Evolutionary conservation across 176 grass and related monocot species (phyloP).

Genomic region (Olyra latifolia): DNA sequence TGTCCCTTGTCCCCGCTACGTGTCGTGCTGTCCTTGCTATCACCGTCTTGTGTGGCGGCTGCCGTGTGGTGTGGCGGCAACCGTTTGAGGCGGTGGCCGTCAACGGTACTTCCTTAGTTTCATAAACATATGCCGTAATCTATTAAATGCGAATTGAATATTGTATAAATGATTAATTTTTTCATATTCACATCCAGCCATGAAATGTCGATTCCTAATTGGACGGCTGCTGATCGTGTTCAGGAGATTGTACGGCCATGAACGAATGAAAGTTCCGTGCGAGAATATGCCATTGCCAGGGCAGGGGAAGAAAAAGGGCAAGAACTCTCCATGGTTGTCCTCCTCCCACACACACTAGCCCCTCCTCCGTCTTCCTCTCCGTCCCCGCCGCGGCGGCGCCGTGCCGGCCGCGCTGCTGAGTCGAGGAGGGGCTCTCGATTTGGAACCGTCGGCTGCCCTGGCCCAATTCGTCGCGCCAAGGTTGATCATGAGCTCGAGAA

Average conservation of each 20-base stretch:
- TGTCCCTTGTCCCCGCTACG: no score
- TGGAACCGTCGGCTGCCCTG: background rate
- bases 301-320: background rate
- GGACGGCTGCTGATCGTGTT: background rate
- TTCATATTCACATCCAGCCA: no score
- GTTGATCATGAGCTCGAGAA: slow-evolving; percentile 44
- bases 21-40: no score
- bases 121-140: no score
- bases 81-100: no score
- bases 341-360: background rate
- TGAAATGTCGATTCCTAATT: background rate
- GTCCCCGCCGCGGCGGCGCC: background rate
- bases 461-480: background rate
- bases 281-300: no score
- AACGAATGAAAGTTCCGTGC: background rate
- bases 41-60: no score
- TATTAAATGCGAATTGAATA: no score
- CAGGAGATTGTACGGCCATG: background rate
- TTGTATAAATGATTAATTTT: no score
- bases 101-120: no score
- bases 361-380: background rate
- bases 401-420: background rate
- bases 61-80: no score
- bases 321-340: background rate
- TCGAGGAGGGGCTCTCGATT: background rate